These are phyloP conservation scores for Ulota crispa DNA, from an alignment of 225 moss, liverwort and hornwort genomes.

Conservation along the genomic window DNA sequence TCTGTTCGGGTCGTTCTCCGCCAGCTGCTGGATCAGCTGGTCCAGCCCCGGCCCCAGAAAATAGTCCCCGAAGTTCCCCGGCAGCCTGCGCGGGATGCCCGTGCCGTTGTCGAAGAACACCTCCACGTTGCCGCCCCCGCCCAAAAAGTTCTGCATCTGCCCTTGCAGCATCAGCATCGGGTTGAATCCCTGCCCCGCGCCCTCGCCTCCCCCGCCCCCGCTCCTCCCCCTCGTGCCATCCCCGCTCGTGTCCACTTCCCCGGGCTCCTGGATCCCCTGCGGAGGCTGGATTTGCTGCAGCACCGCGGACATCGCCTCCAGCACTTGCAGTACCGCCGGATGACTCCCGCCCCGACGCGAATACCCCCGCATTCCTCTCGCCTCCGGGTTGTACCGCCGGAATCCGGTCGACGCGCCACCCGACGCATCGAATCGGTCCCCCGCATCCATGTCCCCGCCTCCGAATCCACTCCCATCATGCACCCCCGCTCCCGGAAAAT, in stretches of 20 bases:
- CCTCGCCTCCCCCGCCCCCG: slow-evolving; percentile 36
- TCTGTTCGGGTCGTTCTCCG: slow-evolving; percentile 88
- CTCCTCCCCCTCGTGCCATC: slow-evolving; percentile 36
- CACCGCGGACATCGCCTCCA: slow-evolving; percentile 78
- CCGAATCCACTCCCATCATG: slow-evolving; percentile 57
- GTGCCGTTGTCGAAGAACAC: slow-evolving; percentile 89
- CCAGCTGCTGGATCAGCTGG: slow-evolving; percentile 94
- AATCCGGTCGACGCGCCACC: slow-evolving; percentile 67
- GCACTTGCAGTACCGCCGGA: slow-evolving; percentile 71
- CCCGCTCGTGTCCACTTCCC: slow-evolving; percentile 43
- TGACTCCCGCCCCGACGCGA: slow-evolving; percentile 37
- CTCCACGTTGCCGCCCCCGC: slow-evolving; percentile 79
- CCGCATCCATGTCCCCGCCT: slow-evolving; percentile 47
- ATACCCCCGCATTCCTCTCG: slow-evolving; percentile 30
- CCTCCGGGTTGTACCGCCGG: slow-evolving; percentile 56
- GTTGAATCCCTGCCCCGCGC: slow-evolving; percentile 48
- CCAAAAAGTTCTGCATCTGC: slow-evolving; percentile 80
- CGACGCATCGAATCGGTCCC: slow-evolving; percentile 39
- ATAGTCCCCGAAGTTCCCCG: slow-evolving; percentile 88
- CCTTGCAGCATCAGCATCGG: slow-evolving; percentile 85
- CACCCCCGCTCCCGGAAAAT: slow-evolving; percentile 36
- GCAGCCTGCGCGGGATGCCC: slow-evolving; percentile 66
- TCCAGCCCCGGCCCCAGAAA: slow-evolving; percentile 90
- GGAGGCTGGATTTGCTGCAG: slow-evolving; percentile 78
- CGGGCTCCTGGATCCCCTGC: slow-evolving; percentile 52